Percentiles rank a stretch among this genome's conserved stretches.
Evolutionary conservation across 2,329 filamentous ascomycete genomes (phyloP).

Genomic region (Phaeomoniella chlamydospora): DNA sequence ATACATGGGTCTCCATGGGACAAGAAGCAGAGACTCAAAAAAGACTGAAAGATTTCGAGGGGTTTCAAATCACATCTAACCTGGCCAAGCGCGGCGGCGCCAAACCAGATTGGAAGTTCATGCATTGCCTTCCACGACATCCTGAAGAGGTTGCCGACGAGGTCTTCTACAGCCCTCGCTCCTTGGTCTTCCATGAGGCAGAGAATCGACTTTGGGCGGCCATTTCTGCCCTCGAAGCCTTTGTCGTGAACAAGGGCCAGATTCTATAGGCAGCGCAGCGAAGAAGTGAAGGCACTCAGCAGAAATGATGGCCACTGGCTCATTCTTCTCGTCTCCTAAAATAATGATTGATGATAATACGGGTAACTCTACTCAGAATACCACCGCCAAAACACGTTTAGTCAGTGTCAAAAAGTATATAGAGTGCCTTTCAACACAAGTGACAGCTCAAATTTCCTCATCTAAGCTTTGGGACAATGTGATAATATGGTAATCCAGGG

Average conservation of each 20-base stretch:
- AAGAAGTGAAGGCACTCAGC: no score
- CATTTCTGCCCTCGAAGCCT: constrained; percentile 71
- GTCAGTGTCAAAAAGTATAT: no score
- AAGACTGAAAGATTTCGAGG: constrained; percentile 66
- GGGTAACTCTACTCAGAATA: no score
- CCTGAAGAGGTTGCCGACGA: constrained; percentile 86
- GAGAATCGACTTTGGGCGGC: constrained; percentile 92
- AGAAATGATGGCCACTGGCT: no score
- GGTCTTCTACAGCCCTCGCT: constrained; percentile 78
- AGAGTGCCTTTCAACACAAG: no score
- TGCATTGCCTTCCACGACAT: constrained; percentile 93
- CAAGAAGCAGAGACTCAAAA: constrained; percentile 75
- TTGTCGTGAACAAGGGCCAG: constrained; percentile 86
- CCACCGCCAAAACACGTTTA: no score
- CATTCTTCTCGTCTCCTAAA: no score
- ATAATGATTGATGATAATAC: no score
- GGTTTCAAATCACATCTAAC: constrained; percentile 83
- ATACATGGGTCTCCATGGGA: constrained; percentile 98
- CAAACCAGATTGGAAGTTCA: constrained; percentile 86
- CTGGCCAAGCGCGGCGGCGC: constrained; percentile 74
- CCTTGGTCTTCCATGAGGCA: constrained; percentile 82
- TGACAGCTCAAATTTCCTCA: no score
- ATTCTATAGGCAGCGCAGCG: constrained; percentile 28
- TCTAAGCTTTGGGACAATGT: no score
- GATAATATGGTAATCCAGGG: no score